Conservation (phyloP, 345 rosid genomes). For the Camelina hispida region DNA sequence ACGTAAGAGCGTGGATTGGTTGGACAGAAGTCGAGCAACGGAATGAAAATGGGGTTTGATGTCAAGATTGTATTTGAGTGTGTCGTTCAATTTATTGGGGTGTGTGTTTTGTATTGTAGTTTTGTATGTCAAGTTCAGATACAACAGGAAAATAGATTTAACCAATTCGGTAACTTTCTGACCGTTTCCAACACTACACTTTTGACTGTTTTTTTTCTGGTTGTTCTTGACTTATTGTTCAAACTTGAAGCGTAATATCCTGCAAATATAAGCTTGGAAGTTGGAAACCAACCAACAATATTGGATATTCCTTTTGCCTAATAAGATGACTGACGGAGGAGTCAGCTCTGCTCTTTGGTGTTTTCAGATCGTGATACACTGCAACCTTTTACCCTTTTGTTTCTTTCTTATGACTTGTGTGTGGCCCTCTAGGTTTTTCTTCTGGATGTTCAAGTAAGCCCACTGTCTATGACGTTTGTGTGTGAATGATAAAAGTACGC, state of each 20-base stretch:
- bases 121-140: slow-evolving; percentile 24
- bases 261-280: background rate
- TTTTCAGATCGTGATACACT: too few relatives aligned
- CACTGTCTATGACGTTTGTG: too few relatives aligned
- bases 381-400: too few relatives aligned
- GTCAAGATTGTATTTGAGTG: slow-evolving; percentile 38
- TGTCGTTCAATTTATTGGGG: slow-evolving; percentile 43
- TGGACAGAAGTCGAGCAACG: slow-evolving; percentile 52
- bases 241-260: background rate
- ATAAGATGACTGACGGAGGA: too few relatives aligned
- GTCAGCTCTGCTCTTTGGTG: too few relatives aligned
- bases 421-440: too few relatives aligned
- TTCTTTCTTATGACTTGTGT: too few relatives aligned
- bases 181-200: slow-evolving; percentile 18
- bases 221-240: background rate
- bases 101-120: slow-evolving; percentile 40
- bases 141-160: slow-evolving; percentile 35
- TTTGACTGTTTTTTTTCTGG: background rate
- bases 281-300: background rate
- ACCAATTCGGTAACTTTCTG: slow-evolving; percentile 27
- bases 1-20: slow-evolving; percentile 85
- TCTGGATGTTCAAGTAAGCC: too few relatives aligned
- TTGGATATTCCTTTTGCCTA: too few relatives aligned
- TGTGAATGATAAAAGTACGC: too few relatives aligned
- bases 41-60: slow-evolving; percentile 21